A percentile compares a stretch with the other conserved stretches of the same genome.
These are phyloP conservation scores for Vanderwaltozyma polyspora DNA, from an alignment of 805 yeast species.

Conservation along the genomic window DNA sequence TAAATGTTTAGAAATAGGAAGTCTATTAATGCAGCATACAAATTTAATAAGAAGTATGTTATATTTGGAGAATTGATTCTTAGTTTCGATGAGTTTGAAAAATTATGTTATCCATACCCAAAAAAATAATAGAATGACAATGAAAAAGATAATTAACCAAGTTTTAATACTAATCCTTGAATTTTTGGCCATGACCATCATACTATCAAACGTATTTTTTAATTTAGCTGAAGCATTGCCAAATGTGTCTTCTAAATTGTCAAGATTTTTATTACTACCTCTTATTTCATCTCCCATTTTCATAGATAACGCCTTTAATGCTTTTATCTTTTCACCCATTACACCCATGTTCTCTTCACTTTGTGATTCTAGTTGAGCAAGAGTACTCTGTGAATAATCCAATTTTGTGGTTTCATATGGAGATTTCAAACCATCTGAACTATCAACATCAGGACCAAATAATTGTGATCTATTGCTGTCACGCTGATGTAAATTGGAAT, in stretches of 20 bases:
- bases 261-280: slow-evolving; percentile 37
- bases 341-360: slow-evolving; percentile 41
- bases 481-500: slow-evolving; percentile 17
- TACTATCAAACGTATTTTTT: slow-evolving; percentile 41
- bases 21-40: too few species aligned
- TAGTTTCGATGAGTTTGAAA: too few species aligned
- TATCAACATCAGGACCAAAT: slow-evolving; percentile 12
- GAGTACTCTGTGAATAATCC: slow-evolving; percentile 40
- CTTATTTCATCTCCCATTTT: slow-evolving; percentile 59
- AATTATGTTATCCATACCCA: slow-evolving; percentile 34
- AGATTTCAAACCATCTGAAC: slow-evolving; percentile 5
- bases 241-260: slow-evolving; percentile 33
- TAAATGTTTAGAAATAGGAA: too few species aligned
- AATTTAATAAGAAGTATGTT: too few species aligned
- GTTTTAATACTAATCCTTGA: slow-evolving; percentile 54
- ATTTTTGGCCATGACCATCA: slow-evolving; percentile 53
- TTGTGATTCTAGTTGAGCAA: slow-evolving; percentile 56
- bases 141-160: slow-evolving; percentile 43
- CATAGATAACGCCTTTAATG: slow-evolving; percentile 43
- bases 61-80: too few species aligned
- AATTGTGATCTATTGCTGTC: slow-evolving; percentile 24
- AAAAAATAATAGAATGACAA: slow-evolving; percentile 41
- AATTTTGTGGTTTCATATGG: slow-evolving; percentile 31
- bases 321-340: slow-evolving; percentile 42
- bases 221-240: slow-evolving; percentile 37